Evolutionary conservation across 108 stramenopile genomes (phyloP), one percentile per base, ranked within the genome.

Genomic region (Pseudonitzschia pungens): DNA sequence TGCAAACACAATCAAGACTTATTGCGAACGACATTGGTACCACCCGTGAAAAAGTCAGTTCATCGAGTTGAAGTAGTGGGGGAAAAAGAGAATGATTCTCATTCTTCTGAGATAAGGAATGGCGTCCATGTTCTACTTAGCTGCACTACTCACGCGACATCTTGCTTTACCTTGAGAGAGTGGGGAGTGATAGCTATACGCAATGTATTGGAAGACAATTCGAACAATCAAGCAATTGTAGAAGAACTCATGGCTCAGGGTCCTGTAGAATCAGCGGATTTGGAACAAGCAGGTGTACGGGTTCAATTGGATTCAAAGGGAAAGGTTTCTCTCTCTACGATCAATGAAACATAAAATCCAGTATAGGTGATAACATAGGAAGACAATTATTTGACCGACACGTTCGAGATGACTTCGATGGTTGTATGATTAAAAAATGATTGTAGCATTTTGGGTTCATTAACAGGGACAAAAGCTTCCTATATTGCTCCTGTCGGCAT

Each of bases 101-200:
- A 26, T 32, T 51, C 9, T 65, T 33, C 42, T 26, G 52, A 60
- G 28, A n/a, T 52, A 21, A 76, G 93, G 28, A 86, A 73, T 57
- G 93, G 81, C 5, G 72, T 94, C 29, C 93, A 94, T 70, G 87
- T 92, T 16, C 45, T 94, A 10, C 75, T 94, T 15, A 91, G 91
- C 0, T 84, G 86, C 27, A 94, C 93, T 14, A 76, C 89, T 12
- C 83, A 90, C 71, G 80, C 87, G 18, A 77, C 79, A 32, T 80
- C 89, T 28, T 94, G 93, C 72, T 90, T 94, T 65, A 87, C 91
- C 22, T 69, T 94, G 14, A 85, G 93, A 43, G 93, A 94, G 53
- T 94, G 93, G 93, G 82, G 86, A 32, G 81, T 94, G 58, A 81
- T 94, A 43, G 91, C 91, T n/a, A 89, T 94, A 64, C 83, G 90